Percentiles rank a stretch among this genome's conserved stretches.
phyloP scores from a whole-genome alignment of 73 alveolate genomes.

The Stentor roeselii region DNA sequence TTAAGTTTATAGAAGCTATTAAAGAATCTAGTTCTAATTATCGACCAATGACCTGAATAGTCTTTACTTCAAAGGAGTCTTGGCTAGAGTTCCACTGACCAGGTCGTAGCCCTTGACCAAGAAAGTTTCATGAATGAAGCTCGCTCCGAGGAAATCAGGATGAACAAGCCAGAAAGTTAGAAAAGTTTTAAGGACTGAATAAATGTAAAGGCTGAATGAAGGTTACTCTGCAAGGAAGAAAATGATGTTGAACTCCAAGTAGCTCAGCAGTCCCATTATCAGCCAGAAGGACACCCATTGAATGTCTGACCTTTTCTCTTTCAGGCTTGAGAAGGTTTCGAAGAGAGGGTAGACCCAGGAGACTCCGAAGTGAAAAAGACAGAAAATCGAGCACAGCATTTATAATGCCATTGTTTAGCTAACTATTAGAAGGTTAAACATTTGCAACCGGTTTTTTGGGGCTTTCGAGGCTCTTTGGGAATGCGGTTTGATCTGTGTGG shows the following conservation, averaged over 20 bases:
- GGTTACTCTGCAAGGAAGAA: not conserved
- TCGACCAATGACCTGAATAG: not conserved
- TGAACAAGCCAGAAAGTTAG: not conserved
- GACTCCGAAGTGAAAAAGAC: not conserved
- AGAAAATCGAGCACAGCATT: not conserved
- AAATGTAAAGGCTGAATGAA: not conserved
- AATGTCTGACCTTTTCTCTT: not conserved
- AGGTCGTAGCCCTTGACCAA: not conserved
- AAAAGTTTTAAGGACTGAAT: not conserved
- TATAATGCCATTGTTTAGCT: too few relatives aligned
- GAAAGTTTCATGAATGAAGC: not conserved
- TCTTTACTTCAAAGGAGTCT: not conserved
- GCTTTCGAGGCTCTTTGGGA: not conserved
- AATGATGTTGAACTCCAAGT: not conserved
- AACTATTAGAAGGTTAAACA: not conserved
- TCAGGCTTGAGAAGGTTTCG: not conserved
- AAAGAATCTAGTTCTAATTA: not conserved
- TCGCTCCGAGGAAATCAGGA: slow-evolving; percentile 1
- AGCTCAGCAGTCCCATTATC: not conserved
- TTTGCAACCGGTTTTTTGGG: not conserved
- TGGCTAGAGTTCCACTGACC: not conserved
- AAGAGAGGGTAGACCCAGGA: not conserved
- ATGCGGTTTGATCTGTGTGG: not conserved
- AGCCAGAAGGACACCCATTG: slow-evolving; percentile 3
- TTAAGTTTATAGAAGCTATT: too few relatives aligned